Conservation (phyloP, 129 eudicot species). For the Logfia minima region DNA sequence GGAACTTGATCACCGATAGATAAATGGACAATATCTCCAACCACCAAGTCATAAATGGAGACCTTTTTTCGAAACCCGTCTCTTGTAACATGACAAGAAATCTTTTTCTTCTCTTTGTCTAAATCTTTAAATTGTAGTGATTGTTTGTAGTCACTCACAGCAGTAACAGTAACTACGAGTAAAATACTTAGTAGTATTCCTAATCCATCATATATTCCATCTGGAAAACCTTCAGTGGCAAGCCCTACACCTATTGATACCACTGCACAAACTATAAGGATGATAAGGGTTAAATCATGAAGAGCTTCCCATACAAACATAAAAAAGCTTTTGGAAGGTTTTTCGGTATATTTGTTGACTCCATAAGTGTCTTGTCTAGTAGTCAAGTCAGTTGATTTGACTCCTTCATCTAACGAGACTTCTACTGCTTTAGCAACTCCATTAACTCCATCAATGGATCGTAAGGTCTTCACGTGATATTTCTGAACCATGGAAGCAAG, state of each 20-base stretch:
- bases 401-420: slow-evolving; percentile 63
- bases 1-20: slow-evolving; percentile 87
- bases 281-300: slow-evolving; percentile 80
- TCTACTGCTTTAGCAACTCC: slow-evolving; percentile 60
- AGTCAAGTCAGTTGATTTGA: slow-evolving; percentile 47
- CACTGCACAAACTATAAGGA: slow-evolving; percentile 85
- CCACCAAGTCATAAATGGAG: slow-evolving; percentile 75
- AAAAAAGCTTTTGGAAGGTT: slow-evolving; percentile 79
- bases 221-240: slow-evolving; percentile 82
- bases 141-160: slow-evolving; percentile 84
- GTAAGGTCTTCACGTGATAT: slow-evolving; percentile 47
- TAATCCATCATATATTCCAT: slow-evolving; percentile 81
- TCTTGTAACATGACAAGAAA: slow-evolving; percentile 71
- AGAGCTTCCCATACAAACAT: slow-evolving; percentile 89
- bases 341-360: slow-evolving; percentile 68
- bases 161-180: slow-evolving; percentile 78
- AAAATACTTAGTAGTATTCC: slow-evolving; percentile 78
- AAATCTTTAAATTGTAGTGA: slow-evolving; percentile 83
- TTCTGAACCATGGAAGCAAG: slow-evolving; percentile 65
- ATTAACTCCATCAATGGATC: slow-evolving; percentile 52
- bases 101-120: slow-evolving; percentile 91
- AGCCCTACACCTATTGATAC: slow-evolving; percentile 88
- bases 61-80: slow-evolving; percentile 78
- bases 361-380: slow-evolving; percentile 69
- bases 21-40: slow-evolving; percentile 83